Conservation (phyloP, 805 yeast genomes). For the Tetrapisispora taiwanensis region DNA sequence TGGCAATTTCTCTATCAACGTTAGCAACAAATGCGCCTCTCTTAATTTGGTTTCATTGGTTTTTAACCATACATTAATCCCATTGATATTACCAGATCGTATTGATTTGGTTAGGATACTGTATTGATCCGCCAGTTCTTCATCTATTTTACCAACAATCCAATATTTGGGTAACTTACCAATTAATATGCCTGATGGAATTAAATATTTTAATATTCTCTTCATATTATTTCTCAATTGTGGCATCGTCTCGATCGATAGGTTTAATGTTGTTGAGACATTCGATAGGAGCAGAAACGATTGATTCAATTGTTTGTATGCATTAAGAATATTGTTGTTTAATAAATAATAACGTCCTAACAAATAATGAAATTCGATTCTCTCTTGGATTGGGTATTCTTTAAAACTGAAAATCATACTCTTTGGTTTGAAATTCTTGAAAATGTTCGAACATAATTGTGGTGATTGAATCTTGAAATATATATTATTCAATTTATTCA, state of each 20-base stretch:
- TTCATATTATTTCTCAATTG: constrained; percentile 18
- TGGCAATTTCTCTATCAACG: constrained; percentile 34
- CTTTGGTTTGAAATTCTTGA: constrained; percentile 42
- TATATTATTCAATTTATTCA: constrained; percentile 43
- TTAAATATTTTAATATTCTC: constrained; percentile 36
- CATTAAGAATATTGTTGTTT: constrained; percentile 41
- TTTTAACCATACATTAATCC: constrained; percentile 28
- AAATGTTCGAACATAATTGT: constrained; percentile 28
- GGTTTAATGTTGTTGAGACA: constrained; percentile 14
- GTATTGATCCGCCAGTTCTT: constrained; percentile 29
- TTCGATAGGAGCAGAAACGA: constrained; percentile 34
- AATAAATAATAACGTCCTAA: constrained; percentile 47
- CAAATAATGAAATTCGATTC: constrained; percentile 45
- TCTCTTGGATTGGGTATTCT: constrained; percentile 37
- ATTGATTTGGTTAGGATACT: constrained; percentile 31
- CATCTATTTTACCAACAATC: constrained; percentile 17
- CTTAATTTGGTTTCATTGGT: constrained; percentile 26
- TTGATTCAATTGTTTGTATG: constrained; percentile 47
- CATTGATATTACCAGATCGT: constrained; percentile 34
- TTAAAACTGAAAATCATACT: constrained; percentile 41
- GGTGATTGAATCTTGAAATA: constrained; percentile 39
- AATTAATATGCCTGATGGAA: constrained; percentile 44
- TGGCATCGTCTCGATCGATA: neutral
- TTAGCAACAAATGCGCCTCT: constrained; percentile 25
- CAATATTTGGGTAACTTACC: constrained; percentile 41